Evolutionary conservation across 495 filamentous ascomycete genomes (phyloP).

Genomic region (Hyaloscypha bicolor): DNA sequence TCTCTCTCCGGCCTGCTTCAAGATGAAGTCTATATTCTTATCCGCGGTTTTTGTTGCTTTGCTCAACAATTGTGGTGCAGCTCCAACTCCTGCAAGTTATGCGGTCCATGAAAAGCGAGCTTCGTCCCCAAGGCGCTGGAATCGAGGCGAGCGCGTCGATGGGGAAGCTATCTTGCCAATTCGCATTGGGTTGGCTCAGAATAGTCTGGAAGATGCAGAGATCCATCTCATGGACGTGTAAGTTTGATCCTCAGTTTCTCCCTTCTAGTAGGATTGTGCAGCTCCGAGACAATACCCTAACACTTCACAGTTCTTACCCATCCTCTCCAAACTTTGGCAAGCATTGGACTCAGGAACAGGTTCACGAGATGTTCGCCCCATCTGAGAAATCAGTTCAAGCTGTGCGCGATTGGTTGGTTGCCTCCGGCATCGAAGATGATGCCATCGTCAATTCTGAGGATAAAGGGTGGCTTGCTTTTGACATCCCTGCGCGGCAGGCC

Average conservation of each 20-base stretch:
- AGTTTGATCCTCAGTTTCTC: slow-evolving; percentile 37
- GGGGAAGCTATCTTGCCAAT: slow-evolving; percentile 42
- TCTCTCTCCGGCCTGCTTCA: not conserved
- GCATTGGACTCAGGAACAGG: slow-evolving; percentile 28
- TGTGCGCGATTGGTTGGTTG: slow-evolving; percentile 28
- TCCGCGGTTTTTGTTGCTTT: not conserved
- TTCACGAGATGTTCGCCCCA: slow-evolving; percentile 31
- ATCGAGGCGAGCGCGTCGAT: slow-evolving; percentile 10
- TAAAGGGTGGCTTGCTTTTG: slow-evolving; percentile 27
- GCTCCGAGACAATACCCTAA: not conserved
- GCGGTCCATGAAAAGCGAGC: slow-evolving; percentile 21
- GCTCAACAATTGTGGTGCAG: slow-evolving; percentile 1
- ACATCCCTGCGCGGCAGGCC: slow-evolving; percentile 28
- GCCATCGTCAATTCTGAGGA: slow-evolving; percentile 24
- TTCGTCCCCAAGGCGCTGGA: slow-evolving; percentile 3
- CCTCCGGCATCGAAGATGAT: slow-evolving; percentile 20
- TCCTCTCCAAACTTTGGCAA: slow-evolving; percentile 27
- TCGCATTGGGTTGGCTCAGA: slow-evolving; percentile 53
- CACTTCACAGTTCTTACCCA: slow-evolving; percentile 23
- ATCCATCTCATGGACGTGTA: slow-evolving; percentile 53
- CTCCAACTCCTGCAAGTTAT: slow-evolving; percentile 12
- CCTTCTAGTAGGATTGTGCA: slow-evolving; percentile 41
- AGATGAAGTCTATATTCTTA: not conserved
- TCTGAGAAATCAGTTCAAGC: slow-evolving; percentile 24
- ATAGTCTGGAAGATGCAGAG: slow-evolving; percentile 49